Evolutionary conservation across 306 rosid species (phyloP).

Genomic region (Crataegus laevigata): DNA sequence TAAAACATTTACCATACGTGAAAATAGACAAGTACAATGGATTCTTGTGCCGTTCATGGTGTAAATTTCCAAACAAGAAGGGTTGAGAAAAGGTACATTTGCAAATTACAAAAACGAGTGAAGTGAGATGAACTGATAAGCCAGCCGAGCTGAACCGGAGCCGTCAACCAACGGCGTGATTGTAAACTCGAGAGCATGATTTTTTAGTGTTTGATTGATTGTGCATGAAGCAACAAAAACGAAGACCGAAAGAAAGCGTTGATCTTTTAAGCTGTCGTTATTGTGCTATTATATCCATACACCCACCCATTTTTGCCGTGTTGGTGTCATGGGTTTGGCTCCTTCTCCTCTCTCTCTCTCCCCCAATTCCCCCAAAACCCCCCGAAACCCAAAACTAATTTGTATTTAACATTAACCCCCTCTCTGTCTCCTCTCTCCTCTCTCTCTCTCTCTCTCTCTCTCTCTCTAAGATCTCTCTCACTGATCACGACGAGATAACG

Average conservation of each 20-base stretch:
- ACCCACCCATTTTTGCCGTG: background rate
- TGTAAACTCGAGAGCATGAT: background rate
- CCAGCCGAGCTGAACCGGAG: slow-evolving; percentile 1
- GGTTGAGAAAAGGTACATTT: background rate
- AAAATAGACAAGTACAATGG: background rate
- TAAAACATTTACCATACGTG: background rate
- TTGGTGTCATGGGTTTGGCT: slow-evolving; percentile 9
- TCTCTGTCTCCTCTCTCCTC: background rate
- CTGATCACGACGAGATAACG: slow-evolving; percentile 2
- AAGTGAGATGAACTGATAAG: background rate
- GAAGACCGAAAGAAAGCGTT: background rate
- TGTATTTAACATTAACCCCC: background rate
- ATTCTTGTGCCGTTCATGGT: background rate
- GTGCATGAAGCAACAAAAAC: slow-evolving; percentile 1
- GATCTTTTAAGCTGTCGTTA: background rate
- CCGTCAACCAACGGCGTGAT: background rate
- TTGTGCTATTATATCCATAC: background rate
- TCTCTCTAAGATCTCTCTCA: background rate
- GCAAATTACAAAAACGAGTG: background rate
- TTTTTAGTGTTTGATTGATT: background rate
- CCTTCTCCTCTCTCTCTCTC: background rate
- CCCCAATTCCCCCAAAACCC: background rate
- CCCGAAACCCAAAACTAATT: background rate
- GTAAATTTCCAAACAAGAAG: background rate
- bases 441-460: background rate